Percentiles rank a stretch among this genome's conserved stretches.
phyloP scores from a whole-genome alignment of 768 basidiomycete genomes.

The Leccinum uliginosum region DNA sequence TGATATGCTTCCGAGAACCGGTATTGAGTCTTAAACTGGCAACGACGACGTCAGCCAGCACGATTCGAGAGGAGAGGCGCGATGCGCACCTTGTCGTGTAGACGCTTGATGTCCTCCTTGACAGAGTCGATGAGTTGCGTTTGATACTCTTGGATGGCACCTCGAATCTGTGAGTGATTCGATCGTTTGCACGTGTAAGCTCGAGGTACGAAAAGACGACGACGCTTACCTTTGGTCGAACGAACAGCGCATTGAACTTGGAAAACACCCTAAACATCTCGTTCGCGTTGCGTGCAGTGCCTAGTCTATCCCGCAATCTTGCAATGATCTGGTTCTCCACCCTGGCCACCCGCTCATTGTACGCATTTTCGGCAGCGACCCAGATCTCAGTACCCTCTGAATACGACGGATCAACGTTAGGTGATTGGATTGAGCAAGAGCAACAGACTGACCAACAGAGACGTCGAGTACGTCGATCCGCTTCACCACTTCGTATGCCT shows the following conservation, averaged over 20 bases:
- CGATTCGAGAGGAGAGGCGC: background rate
- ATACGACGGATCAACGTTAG: conserved; percentile 1
- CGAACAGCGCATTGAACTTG: conserved; percentile 96
- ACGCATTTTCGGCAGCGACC: conserved; percentile 95
- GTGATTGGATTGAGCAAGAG: background rate
- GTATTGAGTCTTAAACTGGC: conserved; percentile 92
- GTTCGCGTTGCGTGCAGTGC: conserved; percentile 94
- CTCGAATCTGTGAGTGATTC: conserved; percentile 63
- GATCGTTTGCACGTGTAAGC: background rate
- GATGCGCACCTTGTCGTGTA: conserved; percentile 78
- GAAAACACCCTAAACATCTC: conserved; percentile 99
- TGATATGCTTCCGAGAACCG: conserved; percentile 94
- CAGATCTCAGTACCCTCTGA: conserved; percentile 96
- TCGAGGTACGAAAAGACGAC: background rate
- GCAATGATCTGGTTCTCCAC: conserved; percentile 99
- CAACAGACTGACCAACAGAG: conserved; percentile 63
- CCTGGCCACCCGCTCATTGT: conserved; percentile 94
- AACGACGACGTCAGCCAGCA: background rate
- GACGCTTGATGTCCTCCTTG: conserved; percentile 93
- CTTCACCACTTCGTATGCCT: conserved; percentile 96
- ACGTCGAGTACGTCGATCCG: conserved; percentile 95
- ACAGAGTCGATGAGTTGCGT: conserved; percentile 98
- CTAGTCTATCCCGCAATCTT: conserved; percentile 82
- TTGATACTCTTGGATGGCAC: conserved; percentile 99
- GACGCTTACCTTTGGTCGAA: conserved; percentile 78